Conservation (phyloP, 202 grass and related monocot species). For the Carex arenaria region DNA sequence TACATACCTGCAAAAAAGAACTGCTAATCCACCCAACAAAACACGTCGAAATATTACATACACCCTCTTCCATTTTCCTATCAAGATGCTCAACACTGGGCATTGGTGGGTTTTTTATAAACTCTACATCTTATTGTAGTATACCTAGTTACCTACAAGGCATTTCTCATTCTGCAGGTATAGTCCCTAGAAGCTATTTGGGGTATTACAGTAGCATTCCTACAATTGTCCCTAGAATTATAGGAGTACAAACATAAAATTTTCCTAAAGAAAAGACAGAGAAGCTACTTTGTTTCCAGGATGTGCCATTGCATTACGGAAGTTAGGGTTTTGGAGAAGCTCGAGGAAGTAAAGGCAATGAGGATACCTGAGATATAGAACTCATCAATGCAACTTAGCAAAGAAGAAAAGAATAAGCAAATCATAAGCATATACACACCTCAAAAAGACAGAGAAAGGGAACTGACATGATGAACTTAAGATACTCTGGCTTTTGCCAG, state of each 20-base stretch:
- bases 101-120: neutral
- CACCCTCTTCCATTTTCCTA: neutral
- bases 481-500: constrained; percentile 78
- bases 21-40: neutral
- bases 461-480: constrained; percentile 94
- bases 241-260: neutral
- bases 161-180: neutral
- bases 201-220: neutral
- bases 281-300: constrained; percentile 82
- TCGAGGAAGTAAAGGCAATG: constrained; percentile 99
- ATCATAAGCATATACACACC: neutral
- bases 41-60: neutral
- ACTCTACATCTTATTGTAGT: too few species aligned
- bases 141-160: too few species aligned
- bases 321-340: constrained; percentile 93
- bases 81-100: neutral
- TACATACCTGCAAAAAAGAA: neutral
- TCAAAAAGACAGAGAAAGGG: neutral
- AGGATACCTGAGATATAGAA: constrained; percentile 56
- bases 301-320: constrained; percentile 92
- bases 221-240: neutral
- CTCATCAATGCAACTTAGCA: neutral
- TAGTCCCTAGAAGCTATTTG: neutral
- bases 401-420: neutral
- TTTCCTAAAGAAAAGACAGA: neutral